These are phyloP conservation scores for Paramecium primaurelia DNA, from an alignment of 73 alveolate species.

Conservation along the genomic window DNA sequence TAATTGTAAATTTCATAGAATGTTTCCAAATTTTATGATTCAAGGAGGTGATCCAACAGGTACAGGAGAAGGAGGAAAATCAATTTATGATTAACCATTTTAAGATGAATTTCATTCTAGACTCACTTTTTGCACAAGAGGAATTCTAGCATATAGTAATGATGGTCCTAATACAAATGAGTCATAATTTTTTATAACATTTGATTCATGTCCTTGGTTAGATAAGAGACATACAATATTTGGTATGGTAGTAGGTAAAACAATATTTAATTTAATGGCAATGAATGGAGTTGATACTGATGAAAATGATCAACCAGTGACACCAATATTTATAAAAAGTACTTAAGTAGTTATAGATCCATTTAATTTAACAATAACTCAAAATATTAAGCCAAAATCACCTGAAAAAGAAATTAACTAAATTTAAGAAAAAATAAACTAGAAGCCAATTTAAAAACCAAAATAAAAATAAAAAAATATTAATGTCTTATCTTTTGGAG, in stretches of 20 bases:
- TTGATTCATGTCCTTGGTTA: constrained; percentile 86
- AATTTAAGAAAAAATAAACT: background rate
- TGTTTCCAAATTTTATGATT: constrained; percentile 86
- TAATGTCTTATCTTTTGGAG: constrained; percentile 64
- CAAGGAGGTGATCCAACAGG: constrained; percentile 95
- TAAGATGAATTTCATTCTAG: constrained; percentile 92
- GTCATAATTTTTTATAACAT: constrained; percentile 89
- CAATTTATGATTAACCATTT: constrained; percentile 83
- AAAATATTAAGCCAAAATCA: background rate
- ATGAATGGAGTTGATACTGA: constrained; percentile 74
- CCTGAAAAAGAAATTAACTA: constrained; percentile 33
- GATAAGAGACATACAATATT: constrained; percentile 88
- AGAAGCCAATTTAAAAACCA: constrained; percentile 42
- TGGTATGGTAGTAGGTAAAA: constrained; percentile 85
- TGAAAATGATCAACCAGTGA: constrained; percentile 70
- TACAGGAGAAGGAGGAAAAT: constrained; percentile 90
- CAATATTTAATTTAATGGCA: constrained; percentile 71
- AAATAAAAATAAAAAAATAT: constrained; percentile 60
- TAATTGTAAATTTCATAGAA: constrained; percentile 85
- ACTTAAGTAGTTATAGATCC: constrained; percentile 77
- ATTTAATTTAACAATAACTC: constrained; percentile 66
- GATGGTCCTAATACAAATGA: constrained; percentile 81
- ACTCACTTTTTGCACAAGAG: constrained; percentile 86
- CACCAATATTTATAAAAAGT: constrained; percentile 61
- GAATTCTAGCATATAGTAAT: constrained; percentile 87